Base-by-base conservation (phyloP, 805 yeast genomes). In the Wickerhamomyces chambardii region DNA sequence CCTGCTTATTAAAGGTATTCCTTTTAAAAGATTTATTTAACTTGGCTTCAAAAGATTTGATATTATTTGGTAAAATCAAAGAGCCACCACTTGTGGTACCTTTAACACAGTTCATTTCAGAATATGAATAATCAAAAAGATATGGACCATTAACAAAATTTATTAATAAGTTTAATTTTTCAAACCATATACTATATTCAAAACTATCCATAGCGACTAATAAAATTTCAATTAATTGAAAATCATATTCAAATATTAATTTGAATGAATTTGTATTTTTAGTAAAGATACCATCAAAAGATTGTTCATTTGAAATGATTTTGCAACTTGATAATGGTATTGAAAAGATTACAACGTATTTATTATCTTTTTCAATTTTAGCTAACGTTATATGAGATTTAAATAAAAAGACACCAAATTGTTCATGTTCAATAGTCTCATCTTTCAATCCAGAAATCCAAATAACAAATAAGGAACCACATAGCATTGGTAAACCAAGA, bases 381-480 rank as follows among this genome's bases (percentile, higher is more conserved):
- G 63, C 53, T 26, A 71, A 38, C 1, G 76, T 42, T 19, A 75
- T 46, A 47, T 73, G 77, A 5, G 75, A 62, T 39, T 75, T 71
- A 55, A 70, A 75, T 16, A 73, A 44, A 30, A 73, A 30, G 49
- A 61, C 35, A 57, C 74, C 51, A 54, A 47, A 38, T 36, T 50
- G 16, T 44, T 41, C 41, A 18, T 33, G 32, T 22, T 34, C 37
- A 12, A 39, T 28, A 11, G 36, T 31, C 11, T 33, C 28, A n/a
- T 39, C 43, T 7, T 27, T 33, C n/a, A 56, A 57, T 3, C 60
- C 37, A 15, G 56, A 57, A 3, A 60, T 37, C 71, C 75, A 75
- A 2, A 63, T 51, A 3, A 56, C 46, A 14, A 50, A 48, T 17
- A 66, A 50, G 1, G 71, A 58, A 3, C 80, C 79, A 15, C 63